Evolutionary conservation across 1,284 basidiomycete species (phyloP), one percentile per base, ranked within the genome.

Genomic region (Porphyrellus sp.): DNA sequence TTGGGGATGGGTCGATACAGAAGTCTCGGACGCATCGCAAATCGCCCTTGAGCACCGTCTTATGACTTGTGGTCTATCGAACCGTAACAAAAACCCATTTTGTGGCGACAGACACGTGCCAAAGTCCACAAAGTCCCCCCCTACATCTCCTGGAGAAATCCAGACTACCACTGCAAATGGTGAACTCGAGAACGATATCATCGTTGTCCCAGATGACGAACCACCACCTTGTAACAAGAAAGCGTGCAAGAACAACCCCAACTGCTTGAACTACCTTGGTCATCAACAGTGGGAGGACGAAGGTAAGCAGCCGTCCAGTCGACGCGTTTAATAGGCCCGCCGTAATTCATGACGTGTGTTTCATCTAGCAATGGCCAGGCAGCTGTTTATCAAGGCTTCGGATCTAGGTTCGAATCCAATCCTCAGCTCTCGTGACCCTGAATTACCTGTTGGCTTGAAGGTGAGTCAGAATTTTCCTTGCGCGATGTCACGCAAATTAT

Each of bases 211-310:
- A 1, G 86, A 88, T 46, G 81, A 86, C 46, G 85, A 87, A 30
- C 68, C 66, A 39, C 66, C 70, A 1, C 59, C 63, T 16, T 95
- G 93, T 64, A 76, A 70, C 46, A 79, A 77, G 57, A 88, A 81
- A 54, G 48, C 56, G 5, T 97, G 93, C 70, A 85, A 78, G 62
- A 70, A 68, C 46, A 91, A 91, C 63, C 89, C 90, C 7, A 81
- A 85, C 52, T 96, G 93, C 67, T 72, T 93, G 56, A 95, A 94
- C 65, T 83, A 91, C 70, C 71, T 96, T 25, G 91, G 91, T 7
- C 88, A 90, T 59, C 83, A 86, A 24, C 77, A 78, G 57, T 91
- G 88, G 88, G 83, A 87, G 64, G 73, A 82, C 55, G 76, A 81
- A 76, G 79, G 83, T 83, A 42, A 48, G 72, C 38, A 24, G 28